Evolutionary conservation across 495 filamentous ascomycete species (phyloP).

Genomic region (Lasiosphaeria miniovina): DNA sequence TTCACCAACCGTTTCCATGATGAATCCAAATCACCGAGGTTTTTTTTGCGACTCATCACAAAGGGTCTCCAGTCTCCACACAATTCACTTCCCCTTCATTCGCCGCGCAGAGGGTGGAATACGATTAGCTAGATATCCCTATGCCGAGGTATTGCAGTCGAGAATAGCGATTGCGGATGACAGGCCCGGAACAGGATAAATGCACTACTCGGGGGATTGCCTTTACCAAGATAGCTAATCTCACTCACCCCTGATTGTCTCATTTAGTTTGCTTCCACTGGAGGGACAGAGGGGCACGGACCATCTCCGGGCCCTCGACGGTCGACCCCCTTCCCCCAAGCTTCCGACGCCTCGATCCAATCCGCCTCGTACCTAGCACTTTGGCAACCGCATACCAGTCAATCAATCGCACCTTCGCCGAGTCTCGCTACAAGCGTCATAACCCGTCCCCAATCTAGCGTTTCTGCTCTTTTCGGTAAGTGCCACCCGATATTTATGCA

Average conservation of each 20-base stretch:
- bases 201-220: constrained; percentile 3
- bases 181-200: background rate
- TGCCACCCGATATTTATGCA: no score
- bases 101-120: no score
- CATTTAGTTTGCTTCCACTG: constrained; percentile 27
- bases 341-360: constrained; percentile 18
- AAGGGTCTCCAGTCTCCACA: no score
- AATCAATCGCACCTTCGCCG: constrained; percentile 5
- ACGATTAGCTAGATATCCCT: background rate
- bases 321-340: background rate
- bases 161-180: background rate
- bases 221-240: constrained; percentile 20
- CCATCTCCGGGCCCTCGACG: constrained; percentile 12
- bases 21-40: no score
- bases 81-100: no score
- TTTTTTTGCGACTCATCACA: no score
- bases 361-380: constrained; percentile 24
- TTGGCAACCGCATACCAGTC: constrained; percentile 25
- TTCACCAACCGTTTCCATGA: no score
- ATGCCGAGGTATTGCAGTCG: background rate
- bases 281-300: constrained; percentile 17
- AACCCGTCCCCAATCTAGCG: background rate
- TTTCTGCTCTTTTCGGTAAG: no score
- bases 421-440: background rate
- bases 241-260: constrained; percentile 27